Conservation (phyloP, 345 rosid genomes). For the Lumnitzera littorea region DNA sequence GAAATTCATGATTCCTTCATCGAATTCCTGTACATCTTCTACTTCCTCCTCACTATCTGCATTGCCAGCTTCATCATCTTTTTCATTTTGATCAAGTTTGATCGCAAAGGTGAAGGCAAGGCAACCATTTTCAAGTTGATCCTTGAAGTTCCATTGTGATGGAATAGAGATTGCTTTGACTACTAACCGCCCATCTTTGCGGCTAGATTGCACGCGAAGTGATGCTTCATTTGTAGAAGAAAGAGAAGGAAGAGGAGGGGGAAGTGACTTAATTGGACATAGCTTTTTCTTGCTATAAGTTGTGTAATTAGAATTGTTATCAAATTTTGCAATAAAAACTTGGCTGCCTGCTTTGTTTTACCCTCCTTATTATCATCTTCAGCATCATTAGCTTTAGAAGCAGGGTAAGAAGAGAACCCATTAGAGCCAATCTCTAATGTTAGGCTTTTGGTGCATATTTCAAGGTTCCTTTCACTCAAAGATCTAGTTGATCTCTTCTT, state of each 20-base stretch:
- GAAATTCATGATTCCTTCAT: constrained; percentile 15
- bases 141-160: constrained; percentile 58
- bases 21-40: constrained; percentile 11
- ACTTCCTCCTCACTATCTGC: constrained; percentile 10
- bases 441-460: constrained; percentile 94
- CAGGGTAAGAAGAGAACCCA: constrained; percentile 53
- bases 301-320: not conserved
- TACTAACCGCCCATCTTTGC: constrained; percentile 80
- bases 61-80: constrained; percentile 14
- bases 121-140: constrained; percentile 78
- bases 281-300: constrained; percentile 6
- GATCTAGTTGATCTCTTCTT: constrained; percentile 48
- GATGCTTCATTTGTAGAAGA: constrained; percentile 42
- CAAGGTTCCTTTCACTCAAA: constrained; percentile 69
- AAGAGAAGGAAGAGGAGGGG: constrained; percentile 69
- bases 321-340: not conserved
- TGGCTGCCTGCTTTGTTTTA: not conserved
- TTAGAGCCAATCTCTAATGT: constrained; percentile 95
- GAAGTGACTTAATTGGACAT: constrained; percentile 37
- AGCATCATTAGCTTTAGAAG: constrained; percentile 48
- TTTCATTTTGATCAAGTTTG: not conserved
- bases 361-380: constrained; percentile 20
- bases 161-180: constrained; percentile 82
- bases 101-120: constrained; percentile 61
- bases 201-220: constrained; percentile 57